Base-by-base conservation (phyloP, 129 eudicot genomes). In the Saposhnikovia divaricata region DNA sequence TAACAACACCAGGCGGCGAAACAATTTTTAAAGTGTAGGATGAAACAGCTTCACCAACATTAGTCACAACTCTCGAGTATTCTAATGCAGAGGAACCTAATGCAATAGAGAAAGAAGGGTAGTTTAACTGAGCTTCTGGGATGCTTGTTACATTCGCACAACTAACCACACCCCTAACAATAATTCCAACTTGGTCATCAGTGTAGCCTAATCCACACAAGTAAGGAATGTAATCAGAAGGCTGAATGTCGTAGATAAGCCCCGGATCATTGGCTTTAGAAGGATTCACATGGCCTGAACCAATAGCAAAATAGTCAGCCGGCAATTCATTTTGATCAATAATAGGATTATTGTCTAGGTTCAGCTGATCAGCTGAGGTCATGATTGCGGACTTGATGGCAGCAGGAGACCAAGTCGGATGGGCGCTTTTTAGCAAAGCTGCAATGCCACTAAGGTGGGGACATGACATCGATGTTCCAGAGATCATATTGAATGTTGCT, bases 381-480 rank as follows among this genome's bases (percentile, higher is more conserved):
- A 79, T 83, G 44, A 83, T 75, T 3, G 86, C 86, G 1, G 86
- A 83, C 31, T 83, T 83, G 0, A 83, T 83, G 42, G 72, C 76
- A 40, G 86, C 76, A 0, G 82, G 86, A 12, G 76, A 83, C 86
- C 86, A 83, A 79, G 21, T 51, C 5, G 82, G 86, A 21, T 83
- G 86, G 6, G 83, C 7, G 61, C 76, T 79, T 74, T 74, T 83
- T 27, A 83, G 80, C 76, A 83, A 55, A 11, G 86, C 83, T 15
- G 83, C 83, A 5, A 79, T 73, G 14, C 86, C 86, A 50, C 86
- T 79, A 6, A 83, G 77, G 48, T 83, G 86, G 2, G 86, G 83
- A 59, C 86, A 83, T 7, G 86, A 73, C 82, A 83, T 83, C 12
- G 86, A 83, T 18, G 86, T 83, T 7, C 86, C 86, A 1, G 83